Evolutionary conservation across 2,329 filamentous ascomycete species (phyloP), one percentile per base, ranked within the genome.

Genomic region (Colletotrichum brevisporum): DNA sequence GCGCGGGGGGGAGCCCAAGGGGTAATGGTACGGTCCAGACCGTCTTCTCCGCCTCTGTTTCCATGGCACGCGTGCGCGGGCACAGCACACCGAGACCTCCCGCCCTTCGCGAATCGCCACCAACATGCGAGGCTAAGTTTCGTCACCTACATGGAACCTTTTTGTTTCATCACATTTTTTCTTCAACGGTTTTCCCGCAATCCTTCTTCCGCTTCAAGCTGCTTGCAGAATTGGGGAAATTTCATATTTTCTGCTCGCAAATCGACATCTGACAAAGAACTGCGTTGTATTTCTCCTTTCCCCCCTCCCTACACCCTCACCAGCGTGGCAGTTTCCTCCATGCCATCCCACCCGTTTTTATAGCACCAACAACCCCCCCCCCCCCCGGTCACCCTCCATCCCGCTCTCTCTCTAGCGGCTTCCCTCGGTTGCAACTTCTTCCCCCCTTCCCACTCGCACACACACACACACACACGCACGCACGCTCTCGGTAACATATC

Each of bases 241-340:
- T 50, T 50, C 8, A 24, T 13, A 2, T 53, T 57, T 27, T 18
- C 52, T 21, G 13, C 6, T 24, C 39, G 21, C 24, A n/a, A 55
- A 47, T 18, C 36, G 36, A 60, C 51, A 60, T 54, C 55, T 60
- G 62, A 66, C 43, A 21, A n/a, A 10, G 31, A 9, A 36, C 24
- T 16, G 24, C 26, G 31, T 36, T 8, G 31, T 10, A 36, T 36
- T 9, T 36, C 31, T 36, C 6, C 31, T 36, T 36, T 36, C 31
- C 10, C 9, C 31, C 31, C 10, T 10, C 31, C 31, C 31, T 10
- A 9, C 31, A 36, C 31, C 31, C 31, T 36, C 31, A 36, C 9
- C 45, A 69, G 31, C 55, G 67, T 69, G 62, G 47, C 56, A 69
- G 67, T 69, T 69, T 66, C 43, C 67, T 69, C 67, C 43, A 31